A percentile compares a stretch with the other conserved stretches of the same genome.
These are phyloP conservation scores for Glaciozyma antarctica DNA, from an alignment of 768 basidiomycete species.

Conservation along the genomic window DNA sequence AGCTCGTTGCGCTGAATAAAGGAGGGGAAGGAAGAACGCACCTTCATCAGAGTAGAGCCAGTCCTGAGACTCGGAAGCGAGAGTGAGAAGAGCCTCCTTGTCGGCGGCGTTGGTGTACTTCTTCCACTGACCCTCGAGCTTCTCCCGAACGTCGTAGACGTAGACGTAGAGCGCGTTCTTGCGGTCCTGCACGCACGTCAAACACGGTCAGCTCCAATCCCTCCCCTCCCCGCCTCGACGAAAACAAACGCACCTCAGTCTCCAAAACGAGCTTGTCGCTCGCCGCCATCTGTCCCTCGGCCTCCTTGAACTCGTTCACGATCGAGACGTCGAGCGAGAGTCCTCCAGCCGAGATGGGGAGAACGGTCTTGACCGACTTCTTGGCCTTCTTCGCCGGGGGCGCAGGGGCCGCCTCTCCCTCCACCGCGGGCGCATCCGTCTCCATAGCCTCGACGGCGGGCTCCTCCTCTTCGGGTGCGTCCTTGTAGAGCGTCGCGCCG, in stretches of 20 bases:
- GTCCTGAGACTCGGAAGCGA: slow-evolving; percentile 73
- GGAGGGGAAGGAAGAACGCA: not conserved
- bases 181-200: slow-evolving; percentile 56
- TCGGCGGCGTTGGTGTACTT: slow-evolving; percentile 63
- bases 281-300: slow-evolving; percentile 78
- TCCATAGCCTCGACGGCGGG: slow-evolving; percentile 61
- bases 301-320: slow-evolving; percentile 62
- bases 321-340: slow-evolving; percentile 56
- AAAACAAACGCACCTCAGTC: slow-evolving; percentile 62
- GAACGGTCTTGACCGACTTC: slow-evolving; percentile 78
- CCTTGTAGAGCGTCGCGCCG: slow-evolving; percentile 63
- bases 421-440: slow-evolving; percentile 45
- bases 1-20: not conserved
- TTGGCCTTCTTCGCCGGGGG: slow-evolving; percentile 54
- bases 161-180: slow-evolving; percentile 99
- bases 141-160: slow-evolving; percentile 61
- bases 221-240: not conserved
- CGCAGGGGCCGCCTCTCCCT: slow-evolving; percentile 23
- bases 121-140: slow-evolving; percentile 73
- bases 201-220: slow-evolving; percentile 10
- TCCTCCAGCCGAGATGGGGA: slow-evolving; percentile 60
- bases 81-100: slow-evolving; percentile 62
- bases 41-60: slow-evolving; percentile 92
- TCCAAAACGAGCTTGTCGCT: slow-evolving; percentile 93
- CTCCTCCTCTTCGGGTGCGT: slow-evolving; percentile 51